Percentiles rank a stretch among this genome's conserved stretches.
These are phyloP conservation scores for Daedalea quercina DNA, from an alignment of 768 basidiomycete species.

Conservation along the genomic window DNA sequence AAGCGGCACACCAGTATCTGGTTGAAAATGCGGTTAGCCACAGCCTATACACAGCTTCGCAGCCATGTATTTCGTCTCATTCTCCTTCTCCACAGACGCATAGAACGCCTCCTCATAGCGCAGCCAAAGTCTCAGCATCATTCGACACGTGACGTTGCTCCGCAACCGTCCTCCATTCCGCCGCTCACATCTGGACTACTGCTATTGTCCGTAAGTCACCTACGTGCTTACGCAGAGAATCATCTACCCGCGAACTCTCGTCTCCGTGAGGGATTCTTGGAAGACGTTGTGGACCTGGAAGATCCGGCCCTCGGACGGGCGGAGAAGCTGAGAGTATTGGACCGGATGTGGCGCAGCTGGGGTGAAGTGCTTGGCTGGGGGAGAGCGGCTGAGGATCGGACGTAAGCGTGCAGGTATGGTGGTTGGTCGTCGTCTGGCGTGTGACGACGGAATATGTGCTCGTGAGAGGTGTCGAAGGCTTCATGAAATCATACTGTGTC, in stretches of 20 bases:
- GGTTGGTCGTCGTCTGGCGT: background rate
- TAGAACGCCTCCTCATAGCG: conserved; percentile 61
- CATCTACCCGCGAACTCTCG: conserved; percentile 52
- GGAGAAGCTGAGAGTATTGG: conserved; percentile 73
- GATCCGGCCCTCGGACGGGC: conserved; percentile 57
- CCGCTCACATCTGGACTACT: conserved; percentile 68
- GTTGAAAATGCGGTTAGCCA: conserved; percentile 58
- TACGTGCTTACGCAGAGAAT: conserved; percentile 57
- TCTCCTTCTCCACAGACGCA: conserved; percentile 34
- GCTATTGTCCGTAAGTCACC: conserved; percentile 59
- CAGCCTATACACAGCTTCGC: background rate
- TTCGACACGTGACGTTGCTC: background rate
- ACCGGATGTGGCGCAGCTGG: conserved; percentile 90
- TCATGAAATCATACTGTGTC: too few relatives aligned
- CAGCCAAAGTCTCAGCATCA: conserved; percentile 29
- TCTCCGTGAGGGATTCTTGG: conserved; percentile 73
- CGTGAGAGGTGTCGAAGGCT: too few relatives aligned
- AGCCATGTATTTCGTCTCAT: background rate
- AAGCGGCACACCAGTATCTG: conserved; percentile 50
- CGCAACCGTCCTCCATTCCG: conserved; percentile 26
- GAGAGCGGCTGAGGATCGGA: conserved; percentile 1
- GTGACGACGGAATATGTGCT: too few relatives aligned
- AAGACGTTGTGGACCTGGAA: conserved; percentile 80
- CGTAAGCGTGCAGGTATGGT: background rate
- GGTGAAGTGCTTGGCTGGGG: conserved; percentile 61